Evolutionary conservation across 495 filamentous ascomycete species (phyloP), one percentile per base, ranked within the genome.

Genomic region (Podospora pseudocomata): DNA sequence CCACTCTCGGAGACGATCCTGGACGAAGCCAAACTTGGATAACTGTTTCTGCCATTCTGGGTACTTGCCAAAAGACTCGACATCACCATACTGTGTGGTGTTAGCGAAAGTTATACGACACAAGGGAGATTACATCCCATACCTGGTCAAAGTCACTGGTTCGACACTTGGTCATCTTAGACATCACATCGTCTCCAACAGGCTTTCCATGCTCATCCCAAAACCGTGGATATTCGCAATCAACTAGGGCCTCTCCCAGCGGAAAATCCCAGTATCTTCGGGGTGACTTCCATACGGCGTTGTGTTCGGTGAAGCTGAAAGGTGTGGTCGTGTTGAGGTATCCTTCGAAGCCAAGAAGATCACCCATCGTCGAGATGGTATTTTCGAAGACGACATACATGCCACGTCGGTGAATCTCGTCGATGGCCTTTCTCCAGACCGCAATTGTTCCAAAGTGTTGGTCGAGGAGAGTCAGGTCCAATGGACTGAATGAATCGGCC

Each of bases 311-410:
- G 34, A 78, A 68, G 2, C 71, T 75, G 71, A 90, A 91, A 0
- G 87, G 86, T 0, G 88, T 84, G 2, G 87, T 86, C 1, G 73
- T 80, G 67, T 91, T 91, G 60, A 89, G 77, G 71, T 85, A 89
- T 4, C 86, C 87, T 60, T 89, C 80, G 71, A 90, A 91, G 0
- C 87, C 88, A 65, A 91, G 82, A 58, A 91, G 80, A 71, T 91
- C 87, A 56, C 88, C 86, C 86, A 91, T 83, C 82, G 89, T 91
- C 44, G 89, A 82, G 70, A 91, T 80, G 1, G 89, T 92, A 70
- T 91, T 90, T 70, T 92, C 89, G 64, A 91, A 79, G 27, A 92
- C 79, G 55, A 91, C 86, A 80, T 91, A 92, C 88, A 92, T 91
- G 44, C 85, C 87, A n/a, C 87, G 82, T 2, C 75, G 77, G 74